Evolutionary conservation across 306 rosid species (phyloP).

Genomic region (Citrullus colocynthis): DNA sequence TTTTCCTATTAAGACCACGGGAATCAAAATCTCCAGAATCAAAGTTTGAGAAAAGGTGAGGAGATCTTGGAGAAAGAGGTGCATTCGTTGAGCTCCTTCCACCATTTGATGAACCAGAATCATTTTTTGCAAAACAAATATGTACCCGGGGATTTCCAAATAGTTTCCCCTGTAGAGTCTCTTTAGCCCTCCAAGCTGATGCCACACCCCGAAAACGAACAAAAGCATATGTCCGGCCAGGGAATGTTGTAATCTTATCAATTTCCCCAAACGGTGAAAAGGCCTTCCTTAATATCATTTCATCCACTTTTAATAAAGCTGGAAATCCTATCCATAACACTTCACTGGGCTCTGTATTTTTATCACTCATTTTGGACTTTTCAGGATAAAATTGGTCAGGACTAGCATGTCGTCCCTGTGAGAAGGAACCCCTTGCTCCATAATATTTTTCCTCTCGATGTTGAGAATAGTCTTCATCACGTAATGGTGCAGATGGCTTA

Average conservation of each 20-base stretch:
- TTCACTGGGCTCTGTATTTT: conserved; percentile 77
- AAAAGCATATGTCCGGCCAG: conserved; percentile 94
- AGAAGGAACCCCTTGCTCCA: conserved; percentile 29
- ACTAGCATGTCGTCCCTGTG: conserved; percentile 31
- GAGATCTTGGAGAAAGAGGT: conserved; percentile 56
- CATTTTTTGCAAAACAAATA: conserved; percentile 91
- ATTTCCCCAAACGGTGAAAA: conserved; percentile 89
- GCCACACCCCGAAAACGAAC: conserved; percentile 54
- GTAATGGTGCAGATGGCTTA: conserved; percentile 40
- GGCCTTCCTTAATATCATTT: conserved; percentile 51
- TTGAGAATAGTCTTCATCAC: conserved; percentile 47
- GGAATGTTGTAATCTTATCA: conserved; percentile 79
- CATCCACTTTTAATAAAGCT: conserved; percentile 71
- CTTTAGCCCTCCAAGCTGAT: conserved; percentile 73
- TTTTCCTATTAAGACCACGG: conserved; percentile 33
- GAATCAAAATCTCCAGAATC: conserved; percentile 46
- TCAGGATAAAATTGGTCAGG: conserved; percentile 50
- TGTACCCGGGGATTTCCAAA: conserved; percentile 93
- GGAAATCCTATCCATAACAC: conserved; percentile 98
- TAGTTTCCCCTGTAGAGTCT: conserved; percentile 69
- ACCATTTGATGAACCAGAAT: conserved; percentile 51
- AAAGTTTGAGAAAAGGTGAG: conserved; percentile 31
- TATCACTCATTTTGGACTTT: conserved; percentile 53
- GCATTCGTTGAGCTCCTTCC: conserved; percentile 52
- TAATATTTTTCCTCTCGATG: conserved; percentile 40